Base-by-base conservation (phyloP, 73 alveolate genomes). In the Uronychia setigera region DNA sequence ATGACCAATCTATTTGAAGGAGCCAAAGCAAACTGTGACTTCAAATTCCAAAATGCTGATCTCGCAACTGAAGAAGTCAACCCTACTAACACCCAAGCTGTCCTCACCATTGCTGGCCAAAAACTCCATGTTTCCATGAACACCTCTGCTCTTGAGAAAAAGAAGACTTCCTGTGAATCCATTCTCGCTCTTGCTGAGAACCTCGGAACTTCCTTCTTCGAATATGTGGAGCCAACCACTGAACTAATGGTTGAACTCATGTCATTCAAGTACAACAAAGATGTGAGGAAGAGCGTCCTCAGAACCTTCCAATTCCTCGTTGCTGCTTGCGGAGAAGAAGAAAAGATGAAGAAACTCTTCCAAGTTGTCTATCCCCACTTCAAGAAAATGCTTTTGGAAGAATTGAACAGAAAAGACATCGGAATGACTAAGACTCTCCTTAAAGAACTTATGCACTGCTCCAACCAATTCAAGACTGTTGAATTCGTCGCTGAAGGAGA, bases 71-170 rank as follows among this genome's bases (percentile, higher is more conserved):
- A 31, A 1, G 84, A 75, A 0, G 82, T 27, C 19, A 31, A 35
- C 29, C 59, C 82, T 1, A 35, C 33, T 60, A 35, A 33, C 35
- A 80, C 78, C 1, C 28, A 58, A 9, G 35, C 76, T 29, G 80
- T 79, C 0, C 59, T 88, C 74, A 81, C 75, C 29, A 77, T 88
- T 80, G 81, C 82, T 60, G 94, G 94, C 29, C 91, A 83, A 31
- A 81, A 82, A 0, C 60, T 79, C 19, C 82, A 88, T 74, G 74
- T 80, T 14, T 35, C 94, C 11, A 78, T 88, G 88, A 88, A 88
- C 34, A 88, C 94, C 59, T n/a, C 84, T 59, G 91, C 89, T 26
- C 83, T 81, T 28, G 94, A 88, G 86, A 78, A 79, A 26, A 88
- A 88, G 60, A 74, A 83, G 59, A 33, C 78, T 27, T 84, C 94